Evolutionary conservation across 1,284 basidiomycete genomes (phyloP), one percentile per base, ranked within the genome.

Genomic region (Peniophora sp.): DNA sequence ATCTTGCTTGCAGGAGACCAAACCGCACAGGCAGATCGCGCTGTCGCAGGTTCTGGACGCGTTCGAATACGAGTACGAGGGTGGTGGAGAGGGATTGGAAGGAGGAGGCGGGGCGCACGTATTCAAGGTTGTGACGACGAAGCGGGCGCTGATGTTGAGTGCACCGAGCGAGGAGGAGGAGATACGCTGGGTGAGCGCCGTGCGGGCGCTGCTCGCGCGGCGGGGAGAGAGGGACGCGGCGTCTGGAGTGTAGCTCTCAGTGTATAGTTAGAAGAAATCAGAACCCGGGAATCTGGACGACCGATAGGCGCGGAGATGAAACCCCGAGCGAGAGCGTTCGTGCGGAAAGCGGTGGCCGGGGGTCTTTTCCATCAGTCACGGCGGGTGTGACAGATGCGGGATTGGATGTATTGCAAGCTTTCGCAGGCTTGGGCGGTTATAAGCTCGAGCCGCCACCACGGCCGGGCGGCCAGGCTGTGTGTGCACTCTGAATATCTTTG

Each of bases 91-190:
- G 27, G 65, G 69, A 8, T 65, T 66, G 34, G 66, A 55, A 61
- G 32, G 75, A 74, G 34, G 65, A 61, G 5, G 74, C n/a, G 69
- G 72, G 16, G 60, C 62, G 72, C 76, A 87, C 64, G 91, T 89
- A 49, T 97, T 99, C 81, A 93, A 97, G 70, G 89, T 99, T 55
- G 89, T 99, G 59, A 98, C 94, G 27, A 94, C 93, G 53, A 95
- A 96, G 67, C 81, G 93, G 51, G 87, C 89, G 20, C 77, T 92
- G 55, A 69, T 97, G 52, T 75, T 98, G 19, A 97, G 94, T 61
- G 97, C 96, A 10, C 96, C 97, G 2, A 88, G 81, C 52, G 97
- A 99, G 67, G 97, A 98, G 60, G 96, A 99, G 60, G 97, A 99
- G 71, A 97, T 99, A 68, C 91, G 90, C 65, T 99, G 97, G 97